phyloP scores from a whole-genome alignment of 1,284 basidiomycete species.

The Marasmius sp. region DNA sequence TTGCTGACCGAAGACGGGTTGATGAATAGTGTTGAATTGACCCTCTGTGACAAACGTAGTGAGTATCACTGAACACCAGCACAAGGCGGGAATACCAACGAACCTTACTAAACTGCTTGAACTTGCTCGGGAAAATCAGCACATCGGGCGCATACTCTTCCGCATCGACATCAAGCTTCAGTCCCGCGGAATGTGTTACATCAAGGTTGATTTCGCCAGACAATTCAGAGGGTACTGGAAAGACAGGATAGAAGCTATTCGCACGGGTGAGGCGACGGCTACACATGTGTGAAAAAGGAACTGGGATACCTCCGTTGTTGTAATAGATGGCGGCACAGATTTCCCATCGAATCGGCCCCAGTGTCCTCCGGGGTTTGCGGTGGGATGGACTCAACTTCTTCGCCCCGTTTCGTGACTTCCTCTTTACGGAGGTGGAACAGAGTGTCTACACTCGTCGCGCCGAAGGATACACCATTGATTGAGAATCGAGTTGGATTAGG shows the following conservation, averaged over 20 bases:
- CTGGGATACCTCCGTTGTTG: slow-evolving; percentile 77
- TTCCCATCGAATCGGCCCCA: slow-evolving; percentile 74
- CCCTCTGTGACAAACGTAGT: slow-evolving; percentile 40
- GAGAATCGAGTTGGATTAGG: slow-evolving; percentile 88
- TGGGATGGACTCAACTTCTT: slow-evolving; percentile 59
- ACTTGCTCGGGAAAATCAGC: slow-evolving; percentile 79
- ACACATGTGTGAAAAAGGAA: neutral
- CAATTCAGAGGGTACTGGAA: slow-evolving; percentile 78
- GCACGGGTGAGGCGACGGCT: neutral
- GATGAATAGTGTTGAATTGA: slow-evolving; percentile 64
- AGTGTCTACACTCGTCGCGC: slow-evolving; percentile 79
- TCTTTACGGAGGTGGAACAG: slow-evolving; percentile 89
- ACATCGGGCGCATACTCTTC: slow-evolving; percentile 71
- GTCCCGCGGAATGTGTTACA: slow-evolving; percentile 67
- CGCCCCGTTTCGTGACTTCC: slow-evolving; percentile 74
- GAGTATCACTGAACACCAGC: neutral
- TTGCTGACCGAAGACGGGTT: slow-evolving; percentile 75
- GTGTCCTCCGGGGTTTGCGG: slow-evolving; percentile 41
- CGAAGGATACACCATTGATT: slow-evolving; percentile 84
- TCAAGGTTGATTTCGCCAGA: slow-evolving; percentile 85
- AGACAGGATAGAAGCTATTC: slow-evolving; percentile 89
- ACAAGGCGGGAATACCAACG: slow-evolving; percentile 16
- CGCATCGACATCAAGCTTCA: slow-evolving; percentile 45
- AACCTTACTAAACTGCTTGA: slow-evolving; percentile 87
- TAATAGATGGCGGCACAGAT: slow-evolving; percentile 78